A percentile compares a stretch with the other conserved stretches of the same genome.
Evolutionary conservation across 2,329 filamentous ascomycete species (phyloP).

Genomic region (Colletotrichum zoysiae): DNA sequence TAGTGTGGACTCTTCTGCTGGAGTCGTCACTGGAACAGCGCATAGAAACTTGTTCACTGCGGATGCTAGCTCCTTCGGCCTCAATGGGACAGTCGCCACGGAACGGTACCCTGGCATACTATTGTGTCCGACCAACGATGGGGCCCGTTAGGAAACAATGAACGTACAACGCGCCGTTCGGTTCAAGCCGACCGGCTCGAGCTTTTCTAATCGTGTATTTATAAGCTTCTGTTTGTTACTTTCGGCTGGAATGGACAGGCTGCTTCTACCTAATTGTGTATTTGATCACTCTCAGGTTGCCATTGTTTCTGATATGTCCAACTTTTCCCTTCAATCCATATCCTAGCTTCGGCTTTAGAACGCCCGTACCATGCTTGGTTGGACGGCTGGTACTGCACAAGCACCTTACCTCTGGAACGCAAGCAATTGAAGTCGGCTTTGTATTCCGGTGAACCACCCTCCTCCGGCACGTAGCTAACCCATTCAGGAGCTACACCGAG

Average conservation of each 20-base stretch:
- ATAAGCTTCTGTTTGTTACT: too few relatives aligned
- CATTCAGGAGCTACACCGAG: not conserved
- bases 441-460: not conserved
- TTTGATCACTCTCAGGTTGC: not conserved
- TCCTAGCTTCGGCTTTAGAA: not conserved
- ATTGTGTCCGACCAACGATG: too few relatives aligned
- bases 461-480: not conserved
- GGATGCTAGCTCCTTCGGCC: too few relatives aligned
- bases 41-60: too few relatives aligned
- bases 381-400: conserved; percentile 6
- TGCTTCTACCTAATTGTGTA: not conserved
- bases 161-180: too few relatives aligned
- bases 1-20: too few relatives aligned
- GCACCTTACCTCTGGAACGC: not conserved
- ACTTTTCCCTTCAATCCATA: not conserved
- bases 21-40: too few relatives aligned
- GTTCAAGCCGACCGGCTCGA: too few relatives aligned
- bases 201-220: too few relatives aligned
- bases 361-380: not conserved
- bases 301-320: not conserved
- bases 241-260: not conserved
- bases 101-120: too few relatives aligned
- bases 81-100: too few relatives aligned
- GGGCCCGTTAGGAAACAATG: too few relatives aligned
- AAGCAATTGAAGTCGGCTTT: not conserved